phyloP scores from a whole-genome alignment of 257 asterid genomes.

The Primulina huaijiensis region DNA sequence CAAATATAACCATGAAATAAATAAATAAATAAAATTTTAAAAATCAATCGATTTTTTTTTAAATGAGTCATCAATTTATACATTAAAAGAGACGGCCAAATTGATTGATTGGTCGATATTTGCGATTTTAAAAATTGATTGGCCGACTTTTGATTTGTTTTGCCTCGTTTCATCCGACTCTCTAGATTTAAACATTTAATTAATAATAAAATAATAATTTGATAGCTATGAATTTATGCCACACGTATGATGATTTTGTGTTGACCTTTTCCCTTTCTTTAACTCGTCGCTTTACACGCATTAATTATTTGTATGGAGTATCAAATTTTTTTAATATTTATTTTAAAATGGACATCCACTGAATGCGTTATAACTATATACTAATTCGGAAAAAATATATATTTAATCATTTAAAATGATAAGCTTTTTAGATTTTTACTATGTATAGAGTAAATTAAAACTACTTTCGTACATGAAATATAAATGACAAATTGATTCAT shows the following conservation, averaged over 20 bases:
- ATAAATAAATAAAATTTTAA: no score
- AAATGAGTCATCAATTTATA: not conserved
- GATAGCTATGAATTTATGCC: not conserved
- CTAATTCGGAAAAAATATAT: no score
- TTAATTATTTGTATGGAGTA: not conserved
- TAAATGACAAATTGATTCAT: no score
- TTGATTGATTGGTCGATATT: not conserved
- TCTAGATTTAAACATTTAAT: not conserved
- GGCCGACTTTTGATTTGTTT: not conserved
- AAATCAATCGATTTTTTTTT: no score
- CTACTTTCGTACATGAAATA: no score
- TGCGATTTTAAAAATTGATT: not conserved
- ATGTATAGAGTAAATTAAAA: no score
- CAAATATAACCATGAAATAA: no score
- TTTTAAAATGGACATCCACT: not conserved
- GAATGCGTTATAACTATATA: not conserved
- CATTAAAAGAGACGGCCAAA: not conserved
- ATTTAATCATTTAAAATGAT: no score
- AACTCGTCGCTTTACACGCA: not conserved
- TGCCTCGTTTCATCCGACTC: not conserved
- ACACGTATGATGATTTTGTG: not conserved
- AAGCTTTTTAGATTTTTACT: no score
- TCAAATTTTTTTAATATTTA: no score
- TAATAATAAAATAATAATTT: no score
- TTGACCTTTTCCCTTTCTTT: not conserved